Evolutionary conservation across 345 rosid species (phyloP).

Genomic region (Pistacia atlantica): DNA sequence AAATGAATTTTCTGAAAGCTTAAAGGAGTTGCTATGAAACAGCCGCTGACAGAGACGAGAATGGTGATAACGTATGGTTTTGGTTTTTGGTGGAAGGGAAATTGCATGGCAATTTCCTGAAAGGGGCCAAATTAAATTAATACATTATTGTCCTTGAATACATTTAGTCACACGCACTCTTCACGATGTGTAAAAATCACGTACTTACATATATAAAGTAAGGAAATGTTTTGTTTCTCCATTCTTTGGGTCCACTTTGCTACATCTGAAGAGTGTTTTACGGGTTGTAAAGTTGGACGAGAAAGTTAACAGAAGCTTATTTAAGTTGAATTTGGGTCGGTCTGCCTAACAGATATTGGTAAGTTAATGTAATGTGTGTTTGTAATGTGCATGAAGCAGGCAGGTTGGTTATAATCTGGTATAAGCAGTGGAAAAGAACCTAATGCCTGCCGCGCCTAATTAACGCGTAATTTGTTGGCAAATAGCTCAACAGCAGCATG

Average conservation of each 20-base stretch:
- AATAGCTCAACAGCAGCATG: no score
- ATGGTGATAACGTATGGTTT: neutral
- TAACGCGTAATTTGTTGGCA: no score
- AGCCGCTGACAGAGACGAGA: neutral
- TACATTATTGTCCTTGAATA: neutral
- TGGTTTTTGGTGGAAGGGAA: slow-evolving; percentile 13
- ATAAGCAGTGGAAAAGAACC: no score
- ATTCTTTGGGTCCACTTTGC: neutral
- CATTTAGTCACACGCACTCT: neutral
- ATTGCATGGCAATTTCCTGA: slow-evolving; percentile 39
- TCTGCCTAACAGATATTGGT: neutral
- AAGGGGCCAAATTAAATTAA: slow-evolving; percentile 9
- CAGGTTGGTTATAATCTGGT: no score
- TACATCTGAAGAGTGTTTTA: neutral
- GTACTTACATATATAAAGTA: neutral
- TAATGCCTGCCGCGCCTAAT: no score
- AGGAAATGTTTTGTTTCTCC: neutral
- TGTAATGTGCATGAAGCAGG: no score
- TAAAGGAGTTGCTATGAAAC: slow-evolving; percentile 17
- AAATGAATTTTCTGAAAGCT: neutral
- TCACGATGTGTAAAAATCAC: neutral
- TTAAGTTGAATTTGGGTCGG: neutral
- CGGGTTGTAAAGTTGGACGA: neutral
- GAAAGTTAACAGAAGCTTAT: neutral
- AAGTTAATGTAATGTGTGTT: neutral